Base-by-base conservation (phyloP, 140 eudicot genomes). In the Flaveria floridana region DNA sequence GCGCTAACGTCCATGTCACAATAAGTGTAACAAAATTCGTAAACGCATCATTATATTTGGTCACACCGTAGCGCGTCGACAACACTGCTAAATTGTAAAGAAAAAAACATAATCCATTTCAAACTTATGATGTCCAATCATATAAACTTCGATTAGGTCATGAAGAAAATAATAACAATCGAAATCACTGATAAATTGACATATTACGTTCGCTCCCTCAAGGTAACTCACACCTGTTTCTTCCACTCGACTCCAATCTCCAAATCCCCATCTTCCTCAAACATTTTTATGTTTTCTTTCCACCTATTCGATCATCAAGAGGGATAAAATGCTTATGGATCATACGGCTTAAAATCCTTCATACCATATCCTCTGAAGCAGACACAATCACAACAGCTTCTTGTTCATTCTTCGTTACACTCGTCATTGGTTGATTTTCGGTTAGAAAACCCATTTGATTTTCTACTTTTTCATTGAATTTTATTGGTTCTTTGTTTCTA, bases 361-460 rank as follows among this genome's bases (percentile, higher is more conserved):
- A 10, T 3, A 3, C 15, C n/a, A 6, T 58, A 28, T 39, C 26
- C 46, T 19, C 30, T 25, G 7, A 59, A 59, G 53, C 78, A 44
- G 46, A 46, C 51, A 9, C 48, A 11, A 59, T 59, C 23, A 59
- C 39, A 56, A 0, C 25, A 34, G 1, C 41, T 65, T 68, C 30
- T 56, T 56, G 48, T 39, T 68, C 23, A 56, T 76, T 56, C 57
- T 57, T 51, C 69, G 23, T 53, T 53, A 76, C 80, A 76, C 11
- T 76, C 80, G 23, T 68, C 80, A 53, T 44, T 73, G 75, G 68
- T 53, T 55, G 44, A 13, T 67, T 11, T 66, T 21, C 66, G 74
- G 80, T 68, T 56, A 76, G 75, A 68, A 55, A 23, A 6, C 70
- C 65, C 75, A 56, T 21, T 56, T 44, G 18, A 4, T 19, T n/a